A percentile compares a stretch with the other conserved stretches of the same genome.
These are phyloP conservation scores for Triticum urartu DNA, from an alignment of 176 grass and related monocot species.

Conservation along the genomic window DNA sequence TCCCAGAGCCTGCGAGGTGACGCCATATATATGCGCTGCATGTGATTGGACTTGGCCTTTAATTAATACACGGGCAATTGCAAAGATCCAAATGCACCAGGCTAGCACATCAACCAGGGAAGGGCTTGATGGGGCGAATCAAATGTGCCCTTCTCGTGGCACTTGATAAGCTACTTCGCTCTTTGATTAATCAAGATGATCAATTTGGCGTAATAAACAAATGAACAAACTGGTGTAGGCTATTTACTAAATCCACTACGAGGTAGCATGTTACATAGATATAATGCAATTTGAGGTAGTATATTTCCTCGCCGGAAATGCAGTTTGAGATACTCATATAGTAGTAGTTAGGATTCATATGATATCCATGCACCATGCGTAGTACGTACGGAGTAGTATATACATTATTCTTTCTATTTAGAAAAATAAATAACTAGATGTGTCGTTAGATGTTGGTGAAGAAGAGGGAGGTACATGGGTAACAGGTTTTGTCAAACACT, in stretches of 20 bases:
- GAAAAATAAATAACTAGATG: background rate
- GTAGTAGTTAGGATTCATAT: too few species aligned
- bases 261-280: background rate
- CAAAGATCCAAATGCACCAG: background rate
- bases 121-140: slow-evolving; percentile 34
- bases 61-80: background rate
- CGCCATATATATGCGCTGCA: background rate
- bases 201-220: background rate
- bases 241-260: background rate
- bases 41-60: slow-evolving; percentile 27
- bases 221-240: background rate
- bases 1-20: slow-evolving; percentile 23
- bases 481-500: background rate
- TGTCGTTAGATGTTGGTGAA: background rate
- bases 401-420: background rate
- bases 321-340: background rate
- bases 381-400: too few species aligned
- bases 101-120: background rate
- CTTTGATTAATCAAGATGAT: background rate
- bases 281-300: slow-evolving; percentile 4
- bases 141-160: slow-evolving; percentile 31
- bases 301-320: background rate
- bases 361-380: background rate
- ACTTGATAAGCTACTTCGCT: slow-evolving; percentile 36
- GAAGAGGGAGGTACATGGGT: background rate